A percentile compares a stretch with the other conserved stretches of the same genome.
Evolutionary conservation across 2,329 filamentous ascomycete genomes (phyloP).

Genomic region (Botrytis hyacinthi): DNA sequence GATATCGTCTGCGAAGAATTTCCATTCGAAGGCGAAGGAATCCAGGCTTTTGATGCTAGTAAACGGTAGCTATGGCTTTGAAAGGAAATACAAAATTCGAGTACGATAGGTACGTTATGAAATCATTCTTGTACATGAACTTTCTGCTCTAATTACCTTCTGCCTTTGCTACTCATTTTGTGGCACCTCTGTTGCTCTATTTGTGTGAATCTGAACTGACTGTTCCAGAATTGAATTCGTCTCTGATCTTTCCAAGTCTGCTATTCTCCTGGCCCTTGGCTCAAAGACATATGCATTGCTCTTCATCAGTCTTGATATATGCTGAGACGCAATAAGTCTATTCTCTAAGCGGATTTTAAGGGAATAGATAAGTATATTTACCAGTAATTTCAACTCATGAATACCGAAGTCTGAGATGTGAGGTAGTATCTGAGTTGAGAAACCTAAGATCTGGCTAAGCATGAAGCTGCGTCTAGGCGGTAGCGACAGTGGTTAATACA

Average conservation of each 20-base stretch:
- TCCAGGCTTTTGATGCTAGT: background rate
- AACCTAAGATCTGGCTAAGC: background rate
- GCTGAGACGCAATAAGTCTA: background rate
- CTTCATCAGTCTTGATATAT: background rate
- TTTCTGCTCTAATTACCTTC: background rate
- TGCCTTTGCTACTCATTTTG: background rate
- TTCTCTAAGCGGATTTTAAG: background rate
- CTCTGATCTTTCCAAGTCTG: background rate
- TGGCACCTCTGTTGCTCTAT: background rate
- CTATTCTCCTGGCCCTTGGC: background rate
- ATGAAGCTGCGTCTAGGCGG: background rate
- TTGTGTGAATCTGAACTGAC: background rate
- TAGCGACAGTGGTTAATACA: too few species aligned
- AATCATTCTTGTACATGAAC: background rate
- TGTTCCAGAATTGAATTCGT: background rate
- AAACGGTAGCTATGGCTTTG: background rate
- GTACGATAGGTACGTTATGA: background rate
- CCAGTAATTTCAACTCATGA: background rate
- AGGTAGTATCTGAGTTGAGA: background rate
- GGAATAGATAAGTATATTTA: background rate
- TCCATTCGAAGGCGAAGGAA: background rate
- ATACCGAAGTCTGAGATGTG: background rate
- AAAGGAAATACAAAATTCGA: background rate
- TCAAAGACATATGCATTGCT: too few species aligned
- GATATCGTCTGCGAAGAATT: background rate